Evolutionary conservation across 2,329 filamentous ascomycete species (phyloP), one percentile per base, ranked within the genome.

Genomic region (Hirsutella minnesotensis): DNA sequence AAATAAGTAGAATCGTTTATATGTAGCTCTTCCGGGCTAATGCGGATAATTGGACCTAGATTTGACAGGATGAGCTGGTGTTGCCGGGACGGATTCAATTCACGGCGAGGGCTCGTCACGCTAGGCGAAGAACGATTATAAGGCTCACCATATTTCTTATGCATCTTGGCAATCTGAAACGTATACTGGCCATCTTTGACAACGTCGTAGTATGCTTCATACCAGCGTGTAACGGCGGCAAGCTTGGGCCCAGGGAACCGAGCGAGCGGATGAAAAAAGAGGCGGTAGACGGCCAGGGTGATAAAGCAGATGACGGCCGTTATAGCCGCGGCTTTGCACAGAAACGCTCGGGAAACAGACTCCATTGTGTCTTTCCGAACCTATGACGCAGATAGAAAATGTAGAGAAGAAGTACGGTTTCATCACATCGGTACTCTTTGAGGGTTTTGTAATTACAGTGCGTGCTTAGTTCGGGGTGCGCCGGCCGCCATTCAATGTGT

Each of bases 71-170:
- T 33, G 31, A 33, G 31, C 12, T 16, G n/a, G 15, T 33, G n/a
- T 9, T 33, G 27, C 10, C 15, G n/a, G 5, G 15, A 16, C 31
- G 5, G 24, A 33, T 5, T 16, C 8, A 5, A 33, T 13, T 5
- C 15, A 33, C 7, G 31, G 15, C 7, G n/a, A 33, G 31, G n/a
- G n/a, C n/a, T n/a, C n/a, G n/a, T n/a, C n/a, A n/a, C n/a, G n/a
- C n/a, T n/a, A n/a, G n/a, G n/a, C n/a, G n/a, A n/a, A n/a, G n/a
- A n/a, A n/a, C 15, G 31, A 5, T 15, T 7, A 33, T 16, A 33
- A n/a, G n/a, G n/a, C 31, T 33, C 38, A 60, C 60, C 63, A 44
- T 64, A 64, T 47, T 53, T 46, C 31, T 55, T 49, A 48, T 66
- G 64, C 42, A 65, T 47, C 36, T 52, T 46, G 34, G 53, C 39